phyloP scores from a whole-genome alignment of 2,329 filamentous ascomycete genomes.

The Aotearoamyces nothofagi region DNA sequence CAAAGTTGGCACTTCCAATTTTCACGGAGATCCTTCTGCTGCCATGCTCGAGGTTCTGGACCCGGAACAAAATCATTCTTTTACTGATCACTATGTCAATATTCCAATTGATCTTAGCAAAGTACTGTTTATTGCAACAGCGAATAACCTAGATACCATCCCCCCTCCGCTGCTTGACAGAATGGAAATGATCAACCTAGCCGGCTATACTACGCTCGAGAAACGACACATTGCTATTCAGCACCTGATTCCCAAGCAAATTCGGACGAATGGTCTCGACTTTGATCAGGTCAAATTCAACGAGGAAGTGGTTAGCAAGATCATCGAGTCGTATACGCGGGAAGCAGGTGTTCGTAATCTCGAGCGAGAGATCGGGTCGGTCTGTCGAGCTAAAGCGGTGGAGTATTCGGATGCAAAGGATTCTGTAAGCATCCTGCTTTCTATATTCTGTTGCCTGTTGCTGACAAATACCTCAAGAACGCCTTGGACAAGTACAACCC shows the following conservation, averaged over 20 bases:
- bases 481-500: slow-evolving; percentile 54
- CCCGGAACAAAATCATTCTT: slow-evolving; percentile 90
- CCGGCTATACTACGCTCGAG: slow-evolving; percentile 92
- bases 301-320: slow-evolving; percentile 79
- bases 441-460: no score
- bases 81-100: slow-evolving; percentile 91
- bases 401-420: slow-evolving; percentile 88
- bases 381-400: slow-evolving; percentile 90
- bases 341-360: slow-evolving; percentile 93
- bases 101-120: slow-evolving; percentile 93
- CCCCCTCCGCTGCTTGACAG: slow-evolving; percentile 86
- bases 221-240: slow-evolving; percentile 88
- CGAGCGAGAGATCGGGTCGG: slow-evolving; percentile 86
- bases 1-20: slow-evolving; percentile 81
- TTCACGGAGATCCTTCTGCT: slow-evolving; percentile 89
- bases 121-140: slow-evolving; percentile 93
- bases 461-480: no score
- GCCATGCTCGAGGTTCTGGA: slow-evolving; percentile 97
- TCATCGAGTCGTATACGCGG: slow-evolving; percentile 92
- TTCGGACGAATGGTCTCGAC: slow-evolving; percentile 73
- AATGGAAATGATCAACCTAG: slow-evolving; percentile 90
- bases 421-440: no score
- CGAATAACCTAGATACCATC: slow-evolving; percentile 89
- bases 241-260: slow-evolving; percentile 93
- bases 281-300: slow-evolving; percentile 62